Evolutionary conservation across 306 rosid species (phyloP), one percentile per base, ranked within the genome.

Genomic region (Trifolium pratense): DNA sequence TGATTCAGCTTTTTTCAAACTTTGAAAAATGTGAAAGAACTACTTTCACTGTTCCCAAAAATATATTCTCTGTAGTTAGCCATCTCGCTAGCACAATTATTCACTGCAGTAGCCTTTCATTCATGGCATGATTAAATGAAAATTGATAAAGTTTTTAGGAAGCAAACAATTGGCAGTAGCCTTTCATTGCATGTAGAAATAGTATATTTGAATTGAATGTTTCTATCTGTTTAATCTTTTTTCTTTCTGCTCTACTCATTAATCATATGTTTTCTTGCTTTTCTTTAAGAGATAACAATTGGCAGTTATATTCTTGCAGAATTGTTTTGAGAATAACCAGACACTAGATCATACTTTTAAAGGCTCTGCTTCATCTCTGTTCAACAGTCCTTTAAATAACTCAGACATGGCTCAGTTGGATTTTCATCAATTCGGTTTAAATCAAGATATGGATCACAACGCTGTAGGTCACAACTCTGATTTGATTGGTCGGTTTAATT

Each of bases 361-460:
- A 66, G 87, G 83, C 85, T 76, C 86, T 61, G 82, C 84, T 78
- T 85, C 87, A 68, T 82, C 86, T 49, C 79, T 77, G 17, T 79
- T 80, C 78, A 73, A 62, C 81, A 78, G 68, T 56, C 65, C 84
- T 78, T 82, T 82, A 63, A 82, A 82, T 75, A 81, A 80, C 74
- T 60, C 89, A 68, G 86, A 81, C 67, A 85, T 86, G 73, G 62
- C 73, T 52, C 90, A 70, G 71, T 82, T 84, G 80, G 88, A 92
- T 55, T 75, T 75, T 77, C 88, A 82, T 78, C 89, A 76, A 31
- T 71, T 73, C 70, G 82, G 82, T 76, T 52, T 83, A 40, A 83
- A 75, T 61, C 86, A 83, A 77, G 84, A 80, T 64, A 78, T 80
- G 75, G 75, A 81, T 73, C 87, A 83, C 67, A 81, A 61, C 74